Percentiles rank a stretch among this genome's conserved stretches.
phyloP scores from a whole-genome alignment of 352 stramenopile genomes.

The Aphanomyces cochlioides region DNA sequence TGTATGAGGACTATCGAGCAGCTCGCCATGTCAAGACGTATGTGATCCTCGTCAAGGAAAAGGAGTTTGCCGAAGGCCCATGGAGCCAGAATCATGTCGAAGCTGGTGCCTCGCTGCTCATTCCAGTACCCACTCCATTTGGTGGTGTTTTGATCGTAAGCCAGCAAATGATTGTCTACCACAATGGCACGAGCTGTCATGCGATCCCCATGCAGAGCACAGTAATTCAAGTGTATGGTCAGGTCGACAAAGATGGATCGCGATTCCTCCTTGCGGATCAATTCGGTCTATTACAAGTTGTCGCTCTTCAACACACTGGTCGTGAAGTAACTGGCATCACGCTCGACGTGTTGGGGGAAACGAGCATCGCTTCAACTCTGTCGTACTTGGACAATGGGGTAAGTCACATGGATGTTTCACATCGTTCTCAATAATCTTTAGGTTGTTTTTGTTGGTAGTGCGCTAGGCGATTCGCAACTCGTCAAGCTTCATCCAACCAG shows the following conservation, averaged over 20 bases:
- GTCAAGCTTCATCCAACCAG: constrained; percentile 87
- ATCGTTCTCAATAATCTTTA: background rate
- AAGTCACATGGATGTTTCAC: background rate
- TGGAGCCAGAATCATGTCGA: constrained; percentile 90
- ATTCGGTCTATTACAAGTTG: constrained; percentile 85
- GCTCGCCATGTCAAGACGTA: constrained; percentile 91
- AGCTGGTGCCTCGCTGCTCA: constrained; percentile 77
- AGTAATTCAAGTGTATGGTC: constrained; percentile 85
- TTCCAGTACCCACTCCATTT: constrained; percentile 77
- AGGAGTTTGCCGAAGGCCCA: constrained; percentile 84
- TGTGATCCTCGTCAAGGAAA: constrained; percentile 85
- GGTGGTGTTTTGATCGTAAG: constrained; percentile 89
- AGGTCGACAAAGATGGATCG: constrained; percentile 84
- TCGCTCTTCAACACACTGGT: constrained; percentile 74
- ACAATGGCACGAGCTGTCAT: constrained; percentile 84
- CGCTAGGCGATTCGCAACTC: constrained; percentile 93
- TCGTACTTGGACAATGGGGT: constrained; percentile 92
- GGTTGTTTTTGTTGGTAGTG: constrained; percentile 93
- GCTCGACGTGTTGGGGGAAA: constrained; percentile 92
- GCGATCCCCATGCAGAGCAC: constrained; percentile 90
- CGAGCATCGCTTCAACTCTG: constrained; percentile 86
- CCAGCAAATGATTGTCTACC: constrained; percentile 90
- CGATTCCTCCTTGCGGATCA: constrained; percentile 88
- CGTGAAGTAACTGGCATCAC: constrained; percentile 78
- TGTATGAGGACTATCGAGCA: constrained; percentile 89